Base-by-base conservation (phyloP, 2,329 filamentous ascomycete species). In the Graphilbum sp. region DNA sequence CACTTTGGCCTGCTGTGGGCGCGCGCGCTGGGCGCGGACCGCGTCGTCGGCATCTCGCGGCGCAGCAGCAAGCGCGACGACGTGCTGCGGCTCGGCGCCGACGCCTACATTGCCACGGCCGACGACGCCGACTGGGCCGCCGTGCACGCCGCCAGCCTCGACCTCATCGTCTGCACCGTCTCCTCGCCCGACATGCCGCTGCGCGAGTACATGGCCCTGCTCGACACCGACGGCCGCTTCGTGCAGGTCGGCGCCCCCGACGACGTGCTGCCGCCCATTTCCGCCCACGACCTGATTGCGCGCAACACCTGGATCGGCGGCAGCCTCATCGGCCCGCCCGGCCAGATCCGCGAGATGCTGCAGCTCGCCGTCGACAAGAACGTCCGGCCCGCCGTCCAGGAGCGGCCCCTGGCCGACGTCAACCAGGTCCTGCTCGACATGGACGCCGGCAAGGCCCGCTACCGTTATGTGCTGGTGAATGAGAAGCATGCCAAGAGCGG, bases 231-330 rank as follows among this genome's bases (percentile, higher is more conserved):
- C 21, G 76, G 78, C 16, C 63, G 62, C 5, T 73, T 79, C 50
- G 64, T 83, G 40, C 73, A 80, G 54, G 64, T 84, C 35, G 78
- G 78, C 38, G 44, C 41, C 3, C 78, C 79, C 0, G 79, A 84
- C 48, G 58, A 56, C 5, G 45, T 58, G 4, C 57, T 59, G 34
- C 42, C 42, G 2, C 5, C 21, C 3, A 61, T 81, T 46, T 63
- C 59, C 45, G 69, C 69, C 7, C 74, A 70, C 47, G 58, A 66
- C 3, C 55, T 83, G 41, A 72, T 81, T 36, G 54, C 52, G 35
- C 74, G 72, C 49, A 64, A 68, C 4, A 50, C 64, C 30, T 66
- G 62, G 48, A 51, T 75, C 18, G 64, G 60, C 1, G 72, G 70
- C 8, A 50, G 47, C 18, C 21, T 45, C 33, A 53, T 72, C 42